Conservation (phyloP, 345 rosid genomes). For the Sapria himalayana region DNA sequence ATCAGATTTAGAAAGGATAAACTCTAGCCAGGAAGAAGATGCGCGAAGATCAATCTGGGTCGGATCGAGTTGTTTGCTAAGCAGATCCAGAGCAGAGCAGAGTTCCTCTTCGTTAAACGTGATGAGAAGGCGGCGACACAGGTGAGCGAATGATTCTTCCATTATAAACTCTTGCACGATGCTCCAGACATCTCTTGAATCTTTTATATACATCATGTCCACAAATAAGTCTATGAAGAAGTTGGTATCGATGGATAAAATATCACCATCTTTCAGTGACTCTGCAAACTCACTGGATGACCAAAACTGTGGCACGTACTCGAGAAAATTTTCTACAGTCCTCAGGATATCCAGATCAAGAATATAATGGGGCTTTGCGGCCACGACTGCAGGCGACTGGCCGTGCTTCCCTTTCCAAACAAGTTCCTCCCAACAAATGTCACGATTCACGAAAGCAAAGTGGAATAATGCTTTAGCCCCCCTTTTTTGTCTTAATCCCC, state of each 20-base stretch:
- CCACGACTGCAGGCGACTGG: conserved; percentile 88
- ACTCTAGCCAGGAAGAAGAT: conserved; percentile 39
- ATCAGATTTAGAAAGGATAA: conserved; percentile 23
- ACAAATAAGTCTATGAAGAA: conserved; percentile 45
- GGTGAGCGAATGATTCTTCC: conserved; percentile 37
- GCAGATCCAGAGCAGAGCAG: conserved; percentile 25
- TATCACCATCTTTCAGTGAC: conserved; percentile 60
- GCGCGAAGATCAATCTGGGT: conserved; percentile 13
- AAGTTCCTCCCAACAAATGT: conserved; percentile 94
- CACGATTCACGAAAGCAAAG: conserved; percentile 66
- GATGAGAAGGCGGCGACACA: conserved; percentile 56
- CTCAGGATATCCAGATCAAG: conserved; percentile 63
- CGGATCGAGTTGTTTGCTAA: conserved; percentile 16
- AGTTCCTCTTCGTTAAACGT: conserved; percentile 45
- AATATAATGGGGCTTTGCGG: conserved; percentile 86
- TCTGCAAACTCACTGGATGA: conserved; percentile 63
- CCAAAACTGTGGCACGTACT: conserved; percentile 86
- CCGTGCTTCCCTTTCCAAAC: conserved; percentile 94
- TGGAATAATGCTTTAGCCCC: conserved; percentile 85
- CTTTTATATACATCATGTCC: conserved; percentile 50
- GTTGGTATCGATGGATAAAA: conserved; percentile 34
- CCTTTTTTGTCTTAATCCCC: conserved; percentile 44
- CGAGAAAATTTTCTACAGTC: conserved; percentile 57
- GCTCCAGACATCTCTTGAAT: conserved; percentile 49
- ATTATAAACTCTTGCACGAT: conserved; percentile 39